Evolutionary conservation across 306 rosid species (phyloP), one percentile per base, ranked within the genome.

Genomic region (Vachellia pachyceras): DNA sequence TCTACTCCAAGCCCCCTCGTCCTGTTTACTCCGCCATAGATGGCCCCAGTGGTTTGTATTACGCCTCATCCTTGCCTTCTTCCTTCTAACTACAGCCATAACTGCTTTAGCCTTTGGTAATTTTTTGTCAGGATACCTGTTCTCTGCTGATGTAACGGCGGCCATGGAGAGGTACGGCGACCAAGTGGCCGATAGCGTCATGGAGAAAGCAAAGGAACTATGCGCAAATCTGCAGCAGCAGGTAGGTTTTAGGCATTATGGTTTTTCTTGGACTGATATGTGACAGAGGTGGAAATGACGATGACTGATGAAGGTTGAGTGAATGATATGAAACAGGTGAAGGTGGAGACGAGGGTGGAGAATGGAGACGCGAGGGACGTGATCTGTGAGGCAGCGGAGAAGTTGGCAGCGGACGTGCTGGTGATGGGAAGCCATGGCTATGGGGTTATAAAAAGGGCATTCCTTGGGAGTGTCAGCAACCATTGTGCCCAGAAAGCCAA

Each of bases 391-490:
- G 80, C 83, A 89, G 90, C 36, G 15, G 92, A 89, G 50, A 89
- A 79, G 49, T 50, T 93, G 76, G 90, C 80, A 6, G 88, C 81
- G 65, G 93, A 95, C 61, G 33, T 93, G 17, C 55, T 95, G 54
- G 97, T 95, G 3, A 86, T 90, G 90, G 99, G 99, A 58, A 90
- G 96, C 87, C 99, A 83, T 36, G 97, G 98, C 0, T 91, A 91
- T 77, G 98, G 97, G 55, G 58, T 86, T 8, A 89, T 95, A 76
- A 91, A 93, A 88, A 95, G 99, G 95, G 95, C 96, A 66, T 93
- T 95, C 8, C 92, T 93, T 29, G 99, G 99, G 71, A 95, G 99
- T 35, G 99, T 95, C 49, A 95, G 99, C 87, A 93, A 88, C 78
- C 82, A 93, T 66, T 91, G 97, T 45, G 97, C 90, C 41, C 94